Conservation (phyloP, 2,329 filamentous ascomycete genomes). For the Neoarthrinium moseri region DNA sequence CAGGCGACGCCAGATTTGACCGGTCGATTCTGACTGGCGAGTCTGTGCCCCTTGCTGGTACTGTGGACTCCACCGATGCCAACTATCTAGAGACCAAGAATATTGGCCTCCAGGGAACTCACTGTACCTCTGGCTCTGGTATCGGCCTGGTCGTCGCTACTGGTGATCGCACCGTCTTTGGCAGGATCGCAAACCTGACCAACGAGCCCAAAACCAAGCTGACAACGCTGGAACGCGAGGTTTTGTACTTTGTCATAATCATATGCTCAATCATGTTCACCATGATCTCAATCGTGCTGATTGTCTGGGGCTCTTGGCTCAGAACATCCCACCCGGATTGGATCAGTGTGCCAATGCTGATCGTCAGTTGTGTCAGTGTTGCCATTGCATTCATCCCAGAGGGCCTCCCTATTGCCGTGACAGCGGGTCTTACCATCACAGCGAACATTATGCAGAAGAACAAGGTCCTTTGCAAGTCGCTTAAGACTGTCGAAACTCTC, state of each 20-base stretch:
- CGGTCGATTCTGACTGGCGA: slow-evolving; percentile 68
- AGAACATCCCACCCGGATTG: slow-evolving; percentile 63
- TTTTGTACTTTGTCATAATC: slow-evolving; percentile 69
- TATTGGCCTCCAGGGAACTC: slow-evolving; percentile 77
- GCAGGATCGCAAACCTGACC: slow-evolving; percentile 71
- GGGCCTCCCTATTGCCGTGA: slow-evolving; percentile 68
- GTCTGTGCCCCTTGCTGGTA: slow-evolving; percentile 43
- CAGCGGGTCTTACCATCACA: slow-evolving; percentile 70
- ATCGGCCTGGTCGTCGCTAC: slow-evolving; percentile 69
- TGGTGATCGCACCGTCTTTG: slow-evolving; percentile 73
- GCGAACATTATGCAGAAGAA: slow-evolving; percentile 76
- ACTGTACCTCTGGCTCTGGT: slow-evolving; percentile 62
- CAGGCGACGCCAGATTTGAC: slow-evolving; percentile 70
- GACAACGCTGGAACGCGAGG: slow-evolving; percentile 70
- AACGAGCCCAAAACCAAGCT: slow-evolving; percentile 66
- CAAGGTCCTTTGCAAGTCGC: slow-evolving; percentile 75
- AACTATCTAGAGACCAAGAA: slow-evolving; percentile 77
- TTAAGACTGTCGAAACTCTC: slow-evolving; percentile 76
- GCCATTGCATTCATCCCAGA: slow-evolving; percentile 75
- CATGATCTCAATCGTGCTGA: slow-evolving; percentile 63
- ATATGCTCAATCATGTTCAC: slow-evolving; percentile 67
- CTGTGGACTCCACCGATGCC: slow-evolving; percentile 59
- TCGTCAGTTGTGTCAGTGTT: slow-evolving; percentile 70
- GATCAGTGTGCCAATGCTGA: slow-evolving; percentile 71
- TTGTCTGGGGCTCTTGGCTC: slow-evolving; percentile 72